A percentile compares a stretch with the other conserved stretches of the same genome.
Conservation (phyloP, 2,329 filamentous ascomycete species). For the Nothomitra cinnamomea region DNA sequence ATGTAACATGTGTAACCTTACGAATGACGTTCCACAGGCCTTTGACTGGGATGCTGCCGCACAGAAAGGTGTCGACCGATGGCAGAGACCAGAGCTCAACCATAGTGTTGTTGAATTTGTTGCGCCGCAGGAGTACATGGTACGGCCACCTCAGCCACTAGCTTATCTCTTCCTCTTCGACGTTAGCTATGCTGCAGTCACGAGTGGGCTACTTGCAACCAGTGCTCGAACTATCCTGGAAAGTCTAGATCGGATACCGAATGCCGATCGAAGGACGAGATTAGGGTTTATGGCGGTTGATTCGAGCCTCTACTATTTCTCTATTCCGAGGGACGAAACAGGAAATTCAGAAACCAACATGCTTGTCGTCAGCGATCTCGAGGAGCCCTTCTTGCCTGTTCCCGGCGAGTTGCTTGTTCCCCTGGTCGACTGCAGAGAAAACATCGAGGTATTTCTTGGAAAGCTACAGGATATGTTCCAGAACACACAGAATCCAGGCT, state of each 20-base stretch:
- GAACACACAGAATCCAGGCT: constrained; percentile 73
- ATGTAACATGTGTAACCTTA: constrained; percentile 99
- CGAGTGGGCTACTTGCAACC: constrained; percentile 79
- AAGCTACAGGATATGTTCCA: constrained; percentile 95
- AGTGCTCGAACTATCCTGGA: constrained; percentile 86
- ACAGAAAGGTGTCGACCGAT: constrained; percentile 81
- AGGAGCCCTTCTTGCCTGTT: constrained; percentile 91
- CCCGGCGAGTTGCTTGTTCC: constrained; percentile 84
- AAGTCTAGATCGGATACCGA: constrained; percentile 93
- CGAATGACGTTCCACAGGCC: constrained; percentile 96
- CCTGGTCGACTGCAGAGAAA: constrained; percentile 71
- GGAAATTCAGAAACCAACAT: constrained; percentile 75
- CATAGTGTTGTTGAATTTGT: constrained; percentile 96
- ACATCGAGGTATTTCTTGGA: constrained; percentile 77
- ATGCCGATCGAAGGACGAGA: constrained; percentile 80
- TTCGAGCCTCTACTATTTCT: constrained; percentile 89
- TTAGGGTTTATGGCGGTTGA: constrained; percentile 93
- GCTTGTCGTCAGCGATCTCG: constrained; percentile 86
- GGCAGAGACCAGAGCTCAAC: constrained; percentile 85
- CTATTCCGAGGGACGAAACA: constrained; percentile 73
- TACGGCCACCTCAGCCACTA: constrained; percentile 83
- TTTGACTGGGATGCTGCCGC: constrained; percentile 95
- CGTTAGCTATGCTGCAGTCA: constrained; percentile 79
- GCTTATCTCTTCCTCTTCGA: constrained; percentile 94
- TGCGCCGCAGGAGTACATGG: constrained; percentile 98